Evolutionary conservation across 257 asterid species (phyloP).

Genomic region (Nemophila menziesii): DNA sequence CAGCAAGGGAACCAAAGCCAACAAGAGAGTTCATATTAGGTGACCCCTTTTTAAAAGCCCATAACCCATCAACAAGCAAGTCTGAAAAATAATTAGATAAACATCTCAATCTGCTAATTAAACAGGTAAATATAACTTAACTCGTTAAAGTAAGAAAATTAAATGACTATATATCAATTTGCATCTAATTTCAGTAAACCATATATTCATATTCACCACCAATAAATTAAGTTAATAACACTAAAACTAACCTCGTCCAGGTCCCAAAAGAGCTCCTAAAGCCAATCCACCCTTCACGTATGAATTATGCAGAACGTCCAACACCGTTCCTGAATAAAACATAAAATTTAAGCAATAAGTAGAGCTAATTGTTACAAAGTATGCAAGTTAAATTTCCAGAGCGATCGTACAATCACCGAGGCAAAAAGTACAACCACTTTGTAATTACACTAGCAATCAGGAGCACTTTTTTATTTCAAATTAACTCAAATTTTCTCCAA

Average conservation of each 20-base stretch:
- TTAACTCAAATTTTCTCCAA: neutral
- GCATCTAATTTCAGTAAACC: neutral
- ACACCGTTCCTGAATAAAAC: slow-evolving; percentile 38
- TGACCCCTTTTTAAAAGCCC: slow-evolving; percentile 73
- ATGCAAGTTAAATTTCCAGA: neutral
- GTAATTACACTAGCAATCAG: neutral
- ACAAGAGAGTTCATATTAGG: slow-evolving; percentile 99
- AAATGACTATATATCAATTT: neutral
- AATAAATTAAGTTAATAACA: neutral
- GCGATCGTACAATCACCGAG: neutral
- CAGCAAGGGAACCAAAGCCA: slow-evolving; percentile 95
- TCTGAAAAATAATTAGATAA: slow-evolving; percentile 32
- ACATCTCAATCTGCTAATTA: slow-evolving; percentile 9
- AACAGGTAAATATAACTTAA: neutral
- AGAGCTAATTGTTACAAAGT: neutral
- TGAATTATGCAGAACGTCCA: slow-evolving; percentile 70
- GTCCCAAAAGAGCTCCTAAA: slow-evolving; percentile 80
- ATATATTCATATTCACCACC: neutral
- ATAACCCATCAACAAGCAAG: slow-evolving; percentile 77
- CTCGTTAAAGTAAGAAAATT: too few relatives aligned
- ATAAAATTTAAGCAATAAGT: neutral
- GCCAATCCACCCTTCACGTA: slow-evolving; percentile 89
- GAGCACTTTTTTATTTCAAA: neutral
- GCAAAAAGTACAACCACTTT: neutral
- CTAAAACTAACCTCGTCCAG: slow-evolving; percentile 77